Conservation (phyloP, 192 early-diverging fungal genomes). For the Phlyctochytrium arcticum region DNA sequence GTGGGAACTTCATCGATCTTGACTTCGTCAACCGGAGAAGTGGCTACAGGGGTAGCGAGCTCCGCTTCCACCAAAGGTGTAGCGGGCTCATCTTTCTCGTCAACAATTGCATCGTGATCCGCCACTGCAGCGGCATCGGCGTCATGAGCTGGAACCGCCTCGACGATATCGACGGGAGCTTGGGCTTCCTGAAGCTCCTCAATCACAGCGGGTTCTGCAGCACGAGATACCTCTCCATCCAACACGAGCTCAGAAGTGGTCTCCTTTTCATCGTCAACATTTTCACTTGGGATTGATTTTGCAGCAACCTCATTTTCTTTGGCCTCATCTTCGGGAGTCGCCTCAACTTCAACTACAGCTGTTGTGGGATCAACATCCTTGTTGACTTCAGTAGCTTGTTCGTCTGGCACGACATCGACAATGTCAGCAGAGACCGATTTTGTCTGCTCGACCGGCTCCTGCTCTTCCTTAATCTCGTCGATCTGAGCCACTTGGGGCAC, state of each 20-base stretch:
- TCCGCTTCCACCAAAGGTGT: too few species aligned
- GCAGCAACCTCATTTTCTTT: too few species aligned
- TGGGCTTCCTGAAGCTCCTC: neutral
- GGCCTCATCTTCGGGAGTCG: neutral
- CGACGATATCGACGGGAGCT: neutral
- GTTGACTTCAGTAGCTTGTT: neutral
- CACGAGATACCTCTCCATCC: too few species aligned
- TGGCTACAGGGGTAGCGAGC: too few species aligned
- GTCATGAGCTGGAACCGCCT: neutral
- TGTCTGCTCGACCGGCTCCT: neutral
- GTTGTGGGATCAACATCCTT: neutral
- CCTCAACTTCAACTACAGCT: neutral
- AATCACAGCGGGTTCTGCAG: too few species aligned
- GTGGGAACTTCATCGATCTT: too few species aligned
- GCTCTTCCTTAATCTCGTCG: neutral
- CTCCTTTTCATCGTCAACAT: too few species aligned
- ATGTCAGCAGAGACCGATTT: neutral
- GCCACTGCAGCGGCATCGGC: neutral
- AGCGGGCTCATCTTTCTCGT: too few species aligned
- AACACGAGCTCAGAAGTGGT: too few species aligned
- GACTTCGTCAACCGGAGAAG: too few species aligned
- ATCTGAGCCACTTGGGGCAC: neutral
- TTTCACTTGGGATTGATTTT: too few species aligned
- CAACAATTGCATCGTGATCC: neutral
- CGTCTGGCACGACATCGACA: neutral